These are phyloP conservation scores for Apiospora kogelbergensis DNA, from an alignment of 2,329 filamentous ascomycete genomes.

Conservation along the genomic window DNA sequence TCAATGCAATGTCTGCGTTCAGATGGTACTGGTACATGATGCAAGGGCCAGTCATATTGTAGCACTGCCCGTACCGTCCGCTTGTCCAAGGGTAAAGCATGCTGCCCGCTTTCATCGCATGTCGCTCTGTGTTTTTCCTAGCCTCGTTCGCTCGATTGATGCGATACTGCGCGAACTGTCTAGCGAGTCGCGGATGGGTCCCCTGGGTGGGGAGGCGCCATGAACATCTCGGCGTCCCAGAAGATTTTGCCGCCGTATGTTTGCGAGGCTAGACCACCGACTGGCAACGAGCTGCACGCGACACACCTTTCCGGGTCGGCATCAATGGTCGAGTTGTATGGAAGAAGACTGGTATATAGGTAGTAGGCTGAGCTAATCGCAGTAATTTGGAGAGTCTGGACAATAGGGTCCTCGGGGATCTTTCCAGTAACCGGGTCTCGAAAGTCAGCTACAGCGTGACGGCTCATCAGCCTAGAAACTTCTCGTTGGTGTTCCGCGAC, in stretches of 20 bases:
- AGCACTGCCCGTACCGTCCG: conserved; percentile 8
- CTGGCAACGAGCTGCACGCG: conserved; percentile 1
- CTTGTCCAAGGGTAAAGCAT: conserved; percentile 11
- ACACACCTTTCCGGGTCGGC: neutral
- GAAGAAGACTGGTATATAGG: conserved; percentile 2
- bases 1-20: neutral
- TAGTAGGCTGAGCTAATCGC: conserved; percentile 3
- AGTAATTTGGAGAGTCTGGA: conserved; percentile 3
- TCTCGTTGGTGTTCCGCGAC: neutral
- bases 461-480: neutral
- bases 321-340: neutral
- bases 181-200: conserved; percentile 6
- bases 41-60: conserved; percentile 2
- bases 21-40: conserved; percentile 10
- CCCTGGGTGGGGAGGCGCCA: neutral
- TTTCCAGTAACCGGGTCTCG: neutral
- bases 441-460: neutral
- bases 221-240: conserved; percentile 11
- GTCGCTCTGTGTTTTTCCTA: neutral
- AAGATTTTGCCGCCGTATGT: conserved; percentile 6
- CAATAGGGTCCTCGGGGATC: neutral
- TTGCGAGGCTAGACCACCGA: neutral
- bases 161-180: neutral
- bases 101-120: neutral
- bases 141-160: conserved; percentile 3